Evolutionary conservation across 1,284 basidiomycete species (phyloP), one percentile per base, ranked within the genome.

Genomic region (Pholiota adiposa): DNA sequence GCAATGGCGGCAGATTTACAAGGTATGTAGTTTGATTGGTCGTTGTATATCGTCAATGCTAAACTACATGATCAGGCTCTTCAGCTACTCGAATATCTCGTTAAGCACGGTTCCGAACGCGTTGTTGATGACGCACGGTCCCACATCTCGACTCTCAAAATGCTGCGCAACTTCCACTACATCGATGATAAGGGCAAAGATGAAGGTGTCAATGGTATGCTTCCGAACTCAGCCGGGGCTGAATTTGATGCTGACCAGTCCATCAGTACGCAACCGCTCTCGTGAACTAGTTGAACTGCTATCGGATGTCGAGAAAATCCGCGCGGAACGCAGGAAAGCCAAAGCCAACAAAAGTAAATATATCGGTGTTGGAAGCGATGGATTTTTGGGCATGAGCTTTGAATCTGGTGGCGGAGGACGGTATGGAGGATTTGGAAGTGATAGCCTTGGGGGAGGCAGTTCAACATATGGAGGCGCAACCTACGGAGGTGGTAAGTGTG

Each of bases 1-100:
- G 29, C 95, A 99, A 73, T 99, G 97, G 97, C 84, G 97, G 41
- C 96, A 99, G 77, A 99, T 99, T 64, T 99, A 99, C 86, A 99
- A 99, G 83, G 94, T 89, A 40, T 2, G 75, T 61, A 41, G 4
- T 4, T 11, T 14, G 50, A 16, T 40, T 8, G 40, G 33, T 33
- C n/a, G 34, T 36, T 12, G 51, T 41, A 12, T 18, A 25, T 16
- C 27, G 21, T 33, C n/a, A 5, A 36, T 44, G 14, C 48, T 61
- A 11, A 63, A 36, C 0, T 36, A 14, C 2, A 3, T 18, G 18
- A 16, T 31, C 44, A 95, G 93, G 89, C 95, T n/a, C 81, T 98
- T 16, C 93, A 96, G 77, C 82, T 98, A 3, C 85, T 98, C 54
- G 96, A 98, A 75, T 99, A 98, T 73, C 86, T 99, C 56, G 84